phyloP scores from a whole-genome alignment of 306 rosid genomes.

The Quercus gilva region DNA sequence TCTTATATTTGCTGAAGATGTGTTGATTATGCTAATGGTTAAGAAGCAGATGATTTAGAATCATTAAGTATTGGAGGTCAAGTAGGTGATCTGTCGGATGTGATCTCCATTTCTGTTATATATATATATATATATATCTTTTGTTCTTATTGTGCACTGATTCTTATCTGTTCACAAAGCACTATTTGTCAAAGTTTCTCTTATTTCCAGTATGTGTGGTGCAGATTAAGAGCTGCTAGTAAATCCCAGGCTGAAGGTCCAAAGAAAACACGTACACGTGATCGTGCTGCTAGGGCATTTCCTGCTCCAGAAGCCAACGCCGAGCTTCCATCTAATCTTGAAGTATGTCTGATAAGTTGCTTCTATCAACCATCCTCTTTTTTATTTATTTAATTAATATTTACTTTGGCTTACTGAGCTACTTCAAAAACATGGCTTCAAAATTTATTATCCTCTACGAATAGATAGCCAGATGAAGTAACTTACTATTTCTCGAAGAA shows the following conservation, averaged over 20 bases:
- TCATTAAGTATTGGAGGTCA: background rate
- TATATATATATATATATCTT: background rate
- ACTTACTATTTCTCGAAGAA: background rate
- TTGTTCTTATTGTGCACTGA: background rate
- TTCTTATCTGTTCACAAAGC: background rate
- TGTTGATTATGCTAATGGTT: background rate
- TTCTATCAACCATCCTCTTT: conserved; percentile 8
- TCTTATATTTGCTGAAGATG: background rate
- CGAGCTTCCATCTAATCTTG: conserved; percentile 81
- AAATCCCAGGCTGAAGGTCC: conserved; percentile 67
- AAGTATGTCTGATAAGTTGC: conserved; percentile 50
- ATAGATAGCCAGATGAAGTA: conserved; percentile 5
- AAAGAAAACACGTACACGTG: conserved; percentile 67
- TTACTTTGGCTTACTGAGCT: conserved; percentile 1
- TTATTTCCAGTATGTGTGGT: conserved; percentile 15
- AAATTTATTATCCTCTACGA: conserved; percentile 11
- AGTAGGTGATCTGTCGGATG: background rate
- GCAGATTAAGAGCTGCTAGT: conserved; percentile 70
- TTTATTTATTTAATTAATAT: background rate
- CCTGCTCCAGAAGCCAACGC: conserved; percentile 95
- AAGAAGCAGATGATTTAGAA: background rate
- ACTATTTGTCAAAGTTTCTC: background rate
- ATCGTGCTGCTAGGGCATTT: conserved; percentile 55
- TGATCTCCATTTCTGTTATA: background rate
- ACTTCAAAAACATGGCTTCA: conserved; percentile 16